Evolutionary conservation across 495 filamentous ascomycete species (phyloP), one percentile per base, ranked within the genome.

Genomic region (Podospora didyma): DNA sequence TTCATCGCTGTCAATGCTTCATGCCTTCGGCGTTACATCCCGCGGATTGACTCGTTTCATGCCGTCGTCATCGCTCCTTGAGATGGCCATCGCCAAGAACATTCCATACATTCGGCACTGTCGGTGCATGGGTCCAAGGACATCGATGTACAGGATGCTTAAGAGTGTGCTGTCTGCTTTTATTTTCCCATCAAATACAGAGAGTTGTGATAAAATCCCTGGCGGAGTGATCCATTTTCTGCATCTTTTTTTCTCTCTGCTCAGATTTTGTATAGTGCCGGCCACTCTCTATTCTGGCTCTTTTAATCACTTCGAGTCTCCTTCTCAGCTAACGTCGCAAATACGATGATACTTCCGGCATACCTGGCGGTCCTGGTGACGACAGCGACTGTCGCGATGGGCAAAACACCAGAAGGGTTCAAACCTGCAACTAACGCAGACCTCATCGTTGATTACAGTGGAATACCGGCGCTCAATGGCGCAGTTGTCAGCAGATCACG

Each of bases 401-500:
- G 69, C 49, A 61, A 55, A 14, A 75, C 74, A n/a, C 73, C 72
- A 0, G 14, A 54, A 10, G 69, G 69, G n/a, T 77, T 75, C 51
- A 44, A 57, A 2, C 75, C 75, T 0, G 62, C 57, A 4, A 54
- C 64, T 10, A 58, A 63, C 34, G 59, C 57, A 20, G 63, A 68
- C 56, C 65, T 76, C 37, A 49, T 74, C 11, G 75, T 77, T 6
- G 59, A 61, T 14, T 77, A 61, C 49, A 66, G 67, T 7, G 62
- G 61, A 24, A 57, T 63, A 17, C 51, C 56, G 2, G 62, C 70
- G 26, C 51, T 60, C 5, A 67, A 68, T 47, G 74, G 74, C 21
- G 66, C 53, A 26, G 72, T 70, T 2, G 46, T 77, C 34, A 56
- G 61, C 49, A 63, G 62, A 61, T 56, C 56, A 2, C 47, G 74